These are phyloP conservation scores for Forsythia suspensa DNA, from an alignment of 257 asterid genomes.

Conservation along the genomic window DNA sequence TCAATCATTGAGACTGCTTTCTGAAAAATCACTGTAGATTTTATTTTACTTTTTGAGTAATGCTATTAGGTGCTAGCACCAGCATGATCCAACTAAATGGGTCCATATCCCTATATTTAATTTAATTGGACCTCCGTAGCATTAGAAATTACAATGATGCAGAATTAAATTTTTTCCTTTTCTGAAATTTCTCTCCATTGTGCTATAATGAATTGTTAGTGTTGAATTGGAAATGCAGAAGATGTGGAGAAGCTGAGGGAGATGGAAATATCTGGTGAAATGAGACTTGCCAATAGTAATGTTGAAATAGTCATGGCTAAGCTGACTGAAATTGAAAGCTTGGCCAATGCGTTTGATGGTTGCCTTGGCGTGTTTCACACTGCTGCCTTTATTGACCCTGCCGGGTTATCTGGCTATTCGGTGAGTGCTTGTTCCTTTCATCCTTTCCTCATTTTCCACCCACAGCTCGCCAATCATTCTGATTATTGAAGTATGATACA, in stretches of 20 bases:
- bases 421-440: slow-evolving; percentile 44
- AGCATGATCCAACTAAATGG: no score
- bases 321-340: slow-evolving; percentile 51
- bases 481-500: neutral
- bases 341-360: slow-evolving; percentile 68
- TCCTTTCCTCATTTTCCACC: neutral
- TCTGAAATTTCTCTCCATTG: neutral
- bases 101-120: no score
- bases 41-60: neutral
- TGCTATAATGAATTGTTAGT: neutral
- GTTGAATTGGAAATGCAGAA: slow-evolving; percentile 46
- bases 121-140: no score
- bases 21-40: neutral
- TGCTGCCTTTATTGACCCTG: slow-evolving; percentile 82
- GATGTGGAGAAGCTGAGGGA: slow-evolving; percentile 84
- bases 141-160: neutral
- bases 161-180: neutral
- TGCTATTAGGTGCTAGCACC: no score
- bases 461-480: neutral
- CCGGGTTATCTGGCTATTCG: slow-evolving; percentile 87
- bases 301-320: slow-evolving; percentile 77
- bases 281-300: slow-evolving; percentile 49
- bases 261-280: slow-evolving; percentile 77
- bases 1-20: neutral
- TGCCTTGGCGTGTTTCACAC: slow-evolving; percentile 85